Evolutionary conservation across 306 rosid species (phyloP), one percentile per base, ranked within the genome.

Genomic region (Calophaca sinica): DNA sequence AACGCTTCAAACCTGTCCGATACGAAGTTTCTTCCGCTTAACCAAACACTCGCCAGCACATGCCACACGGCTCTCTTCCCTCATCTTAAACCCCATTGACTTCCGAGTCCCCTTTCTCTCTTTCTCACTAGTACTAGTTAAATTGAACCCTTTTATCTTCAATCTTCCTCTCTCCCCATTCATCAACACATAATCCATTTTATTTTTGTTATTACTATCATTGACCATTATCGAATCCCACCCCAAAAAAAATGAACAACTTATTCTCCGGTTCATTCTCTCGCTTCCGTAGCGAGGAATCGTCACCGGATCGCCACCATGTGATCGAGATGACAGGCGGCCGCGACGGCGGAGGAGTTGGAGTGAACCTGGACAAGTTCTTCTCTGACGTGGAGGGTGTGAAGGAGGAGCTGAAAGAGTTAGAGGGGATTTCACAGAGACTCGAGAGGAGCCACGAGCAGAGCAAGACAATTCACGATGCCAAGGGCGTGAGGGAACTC

Each of bases 401-500:
- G 29, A 94, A 94, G 66, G 96, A 91, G 55, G 97, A 94, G 72
- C 87, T 94, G 36, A 79, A 74, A 78, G 98, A 94, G 77, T 84
- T 94, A 0, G 97, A 91, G 28, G 72, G 75, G 3, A 74, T 80
- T 28, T 81, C 81, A 46, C 29, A 81, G 26, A 82, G 48, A 39
- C 88, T 94, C 13, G 81, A 65, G 31, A 68, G 57, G 55, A 74
- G 91, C 36, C 89, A 94, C 76, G 93, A 94, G 59, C 86, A 94
- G 83, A 85, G 92, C 89, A 90, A 90, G 79, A 88, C 97, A 1
- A 88, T 91, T 33, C 93, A 92, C 92, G 79, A 90, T 72, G 98
- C 97, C 5, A 84, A 81, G 57, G 85, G 90, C 61, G 89, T 94
- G 15, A 88, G 72, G 87, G 96, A 94, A 52, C 88, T 90, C 5